A percentile compares a stretch with the other conserved stretches of the same genome.
These are phyloP conservation scores for Abrus pulchellus DNA, from an alignment of 306 rosid genomes.

Conservation along the genomic window DNA sequence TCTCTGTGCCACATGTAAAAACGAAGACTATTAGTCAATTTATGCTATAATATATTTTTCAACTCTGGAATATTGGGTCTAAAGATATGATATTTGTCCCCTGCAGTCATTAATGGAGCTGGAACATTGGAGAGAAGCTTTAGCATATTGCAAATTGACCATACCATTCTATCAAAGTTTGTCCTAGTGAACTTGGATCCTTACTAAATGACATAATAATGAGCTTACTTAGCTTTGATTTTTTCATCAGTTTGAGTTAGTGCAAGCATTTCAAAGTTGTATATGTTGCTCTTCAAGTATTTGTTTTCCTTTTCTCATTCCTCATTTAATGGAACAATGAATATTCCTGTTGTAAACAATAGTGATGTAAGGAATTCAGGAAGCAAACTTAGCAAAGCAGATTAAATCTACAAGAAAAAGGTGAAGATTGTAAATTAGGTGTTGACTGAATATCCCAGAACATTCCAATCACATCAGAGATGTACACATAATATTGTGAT, in stretches of 20 bases:
- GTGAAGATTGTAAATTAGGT: slow-evolving; percentile 25
- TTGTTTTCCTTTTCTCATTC: slow-evolving; percentile 5
- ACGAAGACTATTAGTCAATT: slow-evolving; percentile 14
- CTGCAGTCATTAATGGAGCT: slow-evolving; percentile 85
- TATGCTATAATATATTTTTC: slow-evolving; percentile 32
- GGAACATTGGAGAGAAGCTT: slow-evolving; percentile 86
- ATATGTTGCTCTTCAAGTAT: slow-evolving; percentile 29
- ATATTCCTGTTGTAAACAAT: slow-evolving; percentile 6
- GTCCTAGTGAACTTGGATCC: slow-evolving; percentile 43
- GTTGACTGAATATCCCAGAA: slow-evolving; percentile 3
- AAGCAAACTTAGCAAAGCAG: neutral
- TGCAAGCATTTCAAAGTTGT: slow-evolving; percentile 36
- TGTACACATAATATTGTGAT: neutral
- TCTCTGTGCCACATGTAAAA: slow-evolving; percentile 37
- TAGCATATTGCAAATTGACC: slow-evolving; percentile 84
- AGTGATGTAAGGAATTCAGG: slow-evolving; percentile 9
- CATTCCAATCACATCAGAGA: neutral
- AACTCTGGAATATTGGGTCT: slow-evolving; percentile 29
- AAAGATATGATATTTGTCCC: slow-evolving; percentile 28
- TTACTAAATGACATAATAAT: slow-evolving; percentile 22
- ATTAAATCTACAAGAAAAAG: slow-evolving; percentile 28
- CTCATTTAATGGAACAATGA: slow-evolving; percentile 4
- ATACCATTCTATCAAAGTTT: slow-evolving; percentile 86
- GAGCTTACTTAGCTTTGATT: slow-evolving; percentile 8
- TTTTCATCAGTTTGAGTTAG: slow-evolving; percentile 26